Conservation (phyloP, 192 early-diverging fungal genomes). For the Coemansia sp. region DNA sequence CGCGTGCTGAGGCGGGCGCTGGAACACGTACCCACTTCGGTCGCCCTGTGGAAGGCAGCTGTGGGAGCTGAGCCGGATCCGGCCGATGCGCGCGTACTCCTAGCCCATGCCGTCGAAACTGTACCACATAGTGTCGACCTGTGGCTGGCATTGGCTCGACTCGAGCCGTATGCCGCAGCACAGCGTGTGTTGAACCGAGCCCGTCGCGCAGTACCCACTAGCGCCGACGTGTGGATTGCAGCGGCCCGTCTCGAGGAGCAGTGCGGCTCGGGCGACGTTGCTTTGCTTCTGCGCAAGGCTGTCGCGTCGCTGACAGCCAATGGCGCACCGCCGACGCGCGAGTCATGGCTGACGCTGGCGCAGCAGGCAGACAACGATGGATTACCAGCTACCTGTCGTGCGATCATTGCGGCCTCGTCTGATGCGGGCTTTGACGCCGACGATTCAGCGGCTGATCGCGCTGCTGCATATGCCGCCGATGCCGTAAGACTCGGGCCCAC, state of each 20-base stretch:
- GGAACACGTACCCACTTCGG: constrained; percentile 91
- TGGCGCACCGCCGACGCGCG: constrained; percentile 67
- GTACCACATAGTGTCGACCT: constrained; percentile 89
- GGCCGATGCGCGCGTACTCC: constrained; percentile 85
- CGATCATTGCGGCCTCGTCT: constrained; percentile 82
- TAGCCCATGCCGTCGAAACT: constrained; percentile 93
- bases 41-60: constrained; percentile 90
- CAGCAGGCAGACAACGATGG: constrained; percentile 80
- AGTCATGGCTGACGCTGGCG: constrained; percentile 90
- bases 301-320: constrained; percentile 62
- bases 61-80: constrained; percentile 91
- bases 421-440: constrained; percentile 62
- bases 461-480: constrained; percentile 87
- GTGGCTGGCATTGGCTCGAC: constrained; percentile 93
- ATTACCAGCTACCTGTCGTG: constrained; percentile 75
- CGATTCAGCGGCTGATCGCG: constrained; percentile 76
- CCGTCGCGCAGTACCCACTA: constrained; percentile 77
- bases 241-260: constrained; percentile 92
- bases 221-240: constrained; percentile 94
- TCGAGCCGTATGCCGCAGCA: constrained; percentile 90
- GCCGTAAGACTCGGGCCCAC: constrained; percentile 69
- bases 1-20: constrained; percentile 87
- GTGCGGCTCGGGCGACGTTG: constrained; percentile 66
- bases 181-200: constrained; percentile 91
- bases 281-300: constrained; percentile 51